Percentiles rank a stretch among this genome's conserved stretches.
phyloP scores from a whole-genome alignment of 495 filamentous ascomycete genomes.

The Penicillium parvum region DNA sequence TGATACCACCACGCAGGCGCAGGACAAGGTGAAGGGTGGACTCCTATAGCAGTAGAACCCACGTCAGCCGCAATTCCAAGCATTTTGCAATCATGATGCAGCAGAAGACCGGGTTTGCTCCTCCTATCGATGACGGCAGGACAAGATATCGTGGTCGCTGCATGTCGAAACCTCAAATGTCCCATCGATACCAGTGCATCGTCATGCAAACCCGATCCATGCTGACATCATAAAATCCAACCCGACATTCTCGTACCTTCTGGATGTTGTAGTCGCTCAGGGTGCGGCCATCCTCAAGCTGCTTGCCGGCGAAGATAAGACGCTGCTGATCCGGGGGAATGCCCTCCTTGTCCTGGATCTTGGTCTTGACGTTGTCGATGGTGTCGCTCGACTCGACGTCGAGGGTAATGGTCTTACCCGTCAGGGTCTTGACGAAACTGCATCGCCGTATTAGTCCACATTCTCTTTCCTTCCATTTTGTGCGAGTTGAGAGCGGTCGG shows the following conservation, averaged over 20 bases:
- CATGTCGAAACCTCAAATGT: not conserved
- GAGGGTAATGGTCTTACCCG: conserved; percentile 99
- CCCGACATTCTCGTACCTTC: conserved; percentile 64
- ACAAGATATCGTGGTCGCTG: not conserved
- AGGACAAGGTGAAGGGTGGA: conserved; percentile 98
- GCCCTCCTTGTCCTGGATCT: conserved; percentile 99
- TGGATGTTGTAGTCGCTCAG: conserved; percentile 99
- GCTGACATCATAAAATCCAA: conserved; percentile 4
- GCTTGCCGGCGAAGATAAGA: conserved; percentile 99
- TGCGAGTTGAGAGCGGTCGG: conserved; percentile 9
- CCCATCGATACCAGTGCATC: conserved; percentile 2
- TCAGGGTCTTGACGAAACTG: conserved; percentile 96
- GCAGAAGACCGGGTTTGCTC: conserved; percentile 1
- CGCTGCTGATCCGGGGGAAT: conserved; percentile 99
- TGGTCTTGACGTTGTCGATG: conserved; percentile 96
- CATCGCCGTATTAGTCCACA: conserved; percentile 36
- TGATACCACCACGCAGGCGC: conserved; percentile 98
- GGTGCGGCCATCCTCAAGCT: conserved; percentile 98
- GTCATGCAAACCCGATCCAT: conserved; percentile 4
- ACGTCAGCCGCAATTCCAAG: conserved; percentile 23
- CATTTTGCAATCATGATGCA: conserved; percentile 3
- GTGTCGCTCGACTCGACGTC: conserved; percentile 99
- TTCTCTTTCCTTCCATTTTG: conserved; percentile 5
- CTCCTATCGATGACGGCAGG: conserved; percentile 10
- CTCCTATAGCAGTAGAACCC: conserved; percentile 56